Base-by-base conservation (phyloP, 2,329 filamentous ascomycete genomes). In the Magnaporthiopsis rhizophila region DNA sequence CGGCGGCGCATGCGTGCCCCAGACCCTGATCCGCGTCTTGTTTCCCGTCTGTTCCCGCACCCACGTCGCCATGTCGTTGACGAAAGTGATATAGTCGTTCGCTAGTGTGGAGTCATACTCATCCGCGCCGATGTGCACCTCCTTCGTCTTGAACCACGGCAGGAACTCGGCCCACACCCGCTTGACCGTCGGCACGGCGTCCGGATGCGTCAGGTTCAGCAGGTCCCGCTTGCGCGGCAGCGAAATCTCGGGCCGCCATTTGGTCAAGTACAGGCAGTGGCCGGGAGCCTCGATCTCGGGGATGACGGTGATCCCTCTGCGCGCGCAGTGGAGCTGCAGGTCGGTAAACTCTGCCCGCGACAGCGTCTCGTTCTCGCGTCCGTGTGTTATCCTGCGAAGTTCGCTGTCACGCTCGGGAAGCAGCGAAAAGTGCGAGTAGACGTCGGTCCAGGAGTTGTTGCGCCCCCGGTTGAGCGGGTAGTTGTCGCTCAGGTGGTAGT, bases 251-350 rank as follows among this genome's bases (percentile, higher is more conserved):
- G 83, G 83, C 66, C 81, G 83, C 84, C 84, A 86, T 68, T 86
- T 83, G 0, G 81, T 81, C 28, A 87, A 78, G 5, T 79, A 78
- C 1, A 87, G 72, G 1, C 81, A 79, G 66, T 87, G 85, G 0
- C 84, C 84, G 0, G 85, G 84, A 0, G 83, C 78, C 69, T 87
- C 85, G 34, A 87, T 84, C 69, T 87, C 85, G 0, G 84, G 84
- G 4, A 86, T 76, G 1, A 87, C 74, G 0, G 84, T 85, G 1
- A 87, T 79, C 5, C 85, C 85, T 3, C 83, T 77, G 0, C 77
- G 72, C 0, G 79, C 83, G 66, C 85, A 87, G 58, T 77, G 73
- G 0, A 71, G 68, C 67, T 87, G 83, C 4, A 87, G 77, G 1
- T 78, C 72, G 26, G 83, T 80, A 65, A 84, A 85, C 5, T 83